phyloP scores from a whole-genome alignment of 495 filamentous ascomycete genomes.

The Aspergillus indologenus region DNA sequence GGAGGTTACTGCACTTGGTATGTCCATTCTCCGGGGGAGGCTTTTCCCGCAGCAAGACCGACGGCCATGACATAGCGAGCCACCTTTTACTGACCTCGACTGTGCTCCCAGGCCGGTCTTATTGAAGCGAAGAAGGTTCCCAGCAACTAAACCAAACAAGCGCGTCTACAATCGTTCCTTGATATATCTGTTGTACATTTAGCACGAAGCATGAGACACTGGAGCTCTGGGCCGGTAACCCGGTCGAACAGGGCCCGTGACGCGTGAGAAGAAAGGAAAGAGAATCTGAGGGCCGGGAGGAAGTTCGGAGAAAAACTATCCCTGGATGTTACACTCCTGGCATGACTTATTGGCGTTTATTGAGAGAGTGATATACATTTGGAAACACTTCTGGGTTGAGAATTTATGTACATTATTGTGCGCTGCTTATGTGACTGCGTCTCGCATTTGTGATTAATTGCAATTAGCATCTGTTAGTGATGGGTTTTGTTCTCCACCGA shows the following conservation, averaged over 20 bases:
- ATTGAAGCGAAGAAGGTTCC: constrained; percentile 9
- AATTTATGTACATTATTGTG: constrained; percentile 26
- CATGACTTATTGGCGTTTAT: constrained; percentile 38
- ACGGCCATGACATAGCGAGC: not conserved
- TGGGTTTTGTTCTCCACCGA: not conserved
- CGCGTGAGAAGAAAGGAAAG: not conserved
- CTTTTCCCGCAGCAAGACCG: not conserved
- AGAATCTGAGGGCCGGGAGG: not conserved
- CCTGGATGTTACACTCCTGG: constrained; percentile 16
- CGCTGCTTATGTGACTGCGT: constrained; percentile 15
- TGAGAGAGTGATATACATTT: constrained; percentile 24
- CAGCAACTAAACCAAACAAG: not conserved
- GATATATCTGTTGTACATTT: constrained; percentile 4
- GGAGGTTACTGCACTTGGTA: constrained; percentile 85
- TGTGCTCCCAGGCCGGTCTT: constrained; percentile 15
- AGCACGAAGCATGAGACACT: constrained; percentile 1
- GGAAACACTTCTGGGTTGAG: constrained; percentile 10
- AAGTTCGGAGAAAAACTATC: not conserved
- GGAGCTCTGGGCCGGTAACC: not conserved
- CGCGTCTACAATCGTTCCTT: not conserved
- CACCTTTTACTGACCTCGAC: not conserved
- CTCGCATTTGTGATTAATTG: not conserved
- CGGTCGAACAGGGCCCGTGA: not conserved
- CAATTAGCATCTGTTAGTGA: not conserved
- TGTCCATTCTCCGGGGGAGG: constrained; percentile 24